Percentiles rank a stretch among this genome's conserved stretches.
These are phyloP conservation scores for Sarocladium brachiariae DNA, from an alignment of 2,329 filamentous ascomycete species.

Conservation along the genomic window DNA sequence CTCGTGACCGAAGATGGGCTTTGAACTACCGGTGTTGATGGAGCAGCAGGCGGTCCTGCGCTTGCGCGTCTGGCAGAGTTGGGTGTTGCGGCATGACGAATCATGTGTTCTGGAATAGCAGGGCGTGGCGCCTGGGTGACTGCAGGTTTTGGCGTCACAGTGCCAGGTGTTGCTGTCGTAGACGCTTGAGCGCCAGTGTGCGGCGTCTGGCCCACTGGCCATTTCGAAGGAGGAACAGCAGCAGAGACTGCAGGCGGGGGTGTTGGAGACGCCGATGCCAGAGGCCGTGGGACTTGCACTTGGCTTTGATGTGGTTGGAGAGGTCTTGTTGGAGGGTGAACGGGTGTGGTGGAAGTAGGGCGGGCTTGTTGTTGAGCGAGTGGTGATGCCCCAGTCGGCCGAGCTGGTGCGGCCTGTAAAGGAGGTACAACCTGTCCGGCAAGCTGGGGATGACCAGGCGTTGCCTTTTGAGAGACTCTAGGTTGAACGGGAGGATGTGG, in stretches of 20 bases:
- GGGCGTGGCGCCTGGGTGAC: constrained; percentile 26
- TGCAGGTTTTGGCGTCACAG: constrained; percentile 15
- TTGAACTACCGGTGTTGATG: constrained; percentile 27
- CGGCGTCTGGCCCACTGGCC: constrained; percentile 20
- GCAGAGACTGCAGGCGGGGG: constrained; percentile 16
- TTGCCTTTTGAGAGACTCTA: constrained; percentile 20
- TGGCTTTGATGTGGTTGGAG: constrained; percentile 24
- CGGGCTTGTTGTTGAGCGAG: constrained; percentile 22
- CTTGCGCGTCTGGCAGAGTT: constrained; percentile 24
- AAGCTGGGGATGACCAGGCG: constrained; percentile 27
- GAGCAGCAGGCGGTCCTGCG: constrained; percentile 19
- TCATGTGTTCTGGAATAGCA: constrained; percentile 34
- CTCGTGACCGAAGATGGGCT: constrained; percentile 22
- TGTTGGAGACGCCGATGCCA: constrained; percentile 25
- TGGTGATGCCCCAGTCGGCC: constrained; percentile 16
- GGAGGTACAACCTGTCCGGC: constrained; percentile 28
- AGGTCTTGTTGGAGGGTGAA: constrained; percentile 27
- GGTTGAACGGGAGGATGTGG: constrained; percentile 17
- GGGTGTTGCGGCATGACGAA: constrained; percentile 27
- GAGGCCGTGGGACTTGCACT: constrained; percentile 20
- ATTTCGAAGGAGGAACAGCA: constrained; percentile 26
- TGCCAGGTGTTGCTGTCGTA: constrained; percentile 15
- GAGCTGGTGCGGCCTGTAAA: constrained; percentile 26
- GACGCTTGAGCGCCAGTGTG: constrained; percentile 15
- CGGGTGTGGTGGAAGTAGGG: constrained; percentile 23